Evolutionary conservation across 2,329 filamentous ascomycete genomes (phyloP).

Genomic region (Blastomyces parvus): DNA sequence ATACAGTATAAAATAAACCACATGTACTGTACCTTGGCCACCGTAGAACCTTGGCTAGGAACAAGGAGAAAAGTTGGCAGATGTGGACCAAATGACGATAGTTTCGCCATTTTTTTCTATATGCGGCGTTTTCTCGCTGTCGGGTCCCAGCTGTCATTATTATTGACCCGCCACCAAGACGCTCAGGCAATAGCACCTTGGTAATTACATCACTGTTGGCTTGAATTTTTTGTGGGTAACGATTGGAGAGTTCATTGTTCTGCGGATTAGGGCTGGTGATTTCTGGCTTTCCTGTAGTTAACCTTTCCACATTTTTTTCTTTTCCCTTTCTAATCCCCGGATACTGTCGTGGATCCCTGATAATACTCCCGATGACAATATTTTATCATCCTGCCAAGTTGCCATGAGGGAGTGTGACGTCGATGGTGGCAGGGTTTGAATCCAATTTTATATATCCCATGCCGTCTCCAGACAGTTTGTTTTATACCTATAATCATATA

Average conservation of each 20-base stretch:
- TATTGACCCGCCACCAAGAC: neutral
- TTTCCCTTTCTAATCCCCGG: neutral
- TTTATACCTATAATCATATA: neutral
- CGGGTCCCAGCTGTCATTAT: neutral
- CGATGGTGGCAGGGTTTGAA: neutral
- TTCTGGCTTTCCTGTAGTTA: neutral
- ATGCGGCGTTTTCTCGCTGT: neutral
- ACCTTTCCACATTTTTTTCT: too few relatives aligned
- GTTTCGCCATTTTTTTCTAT: neutral
- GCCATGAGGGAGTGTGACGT: neutral
- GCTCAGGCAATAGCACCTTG: neutral
- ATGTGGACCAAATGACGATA: constrained; percentile 3
- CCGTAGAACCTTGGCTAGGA: too few relatives aligned
- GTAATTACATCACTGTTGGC: neutral
- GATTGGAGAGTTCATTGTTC: too few relatives aligned
- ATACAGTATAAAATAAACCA: too few relatives aligned
- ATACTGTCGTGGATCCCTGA: neutral
- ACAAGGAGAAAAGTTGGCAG: neutral
- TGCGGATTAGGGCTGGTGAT: neutral
- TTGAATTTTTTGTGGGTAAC: neutral
- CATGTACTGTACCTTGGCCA: too few relatives aligned
- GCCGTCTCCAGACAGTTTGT: neutral
- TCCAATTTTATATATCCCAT: neutral
- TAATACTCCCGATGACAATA: neutral
- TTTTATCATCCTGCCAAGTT: neutral